phyloP scores from a whole-genome alignment of 768 basidiomycete genomes.

The Kondoa subrosea region DNA sequence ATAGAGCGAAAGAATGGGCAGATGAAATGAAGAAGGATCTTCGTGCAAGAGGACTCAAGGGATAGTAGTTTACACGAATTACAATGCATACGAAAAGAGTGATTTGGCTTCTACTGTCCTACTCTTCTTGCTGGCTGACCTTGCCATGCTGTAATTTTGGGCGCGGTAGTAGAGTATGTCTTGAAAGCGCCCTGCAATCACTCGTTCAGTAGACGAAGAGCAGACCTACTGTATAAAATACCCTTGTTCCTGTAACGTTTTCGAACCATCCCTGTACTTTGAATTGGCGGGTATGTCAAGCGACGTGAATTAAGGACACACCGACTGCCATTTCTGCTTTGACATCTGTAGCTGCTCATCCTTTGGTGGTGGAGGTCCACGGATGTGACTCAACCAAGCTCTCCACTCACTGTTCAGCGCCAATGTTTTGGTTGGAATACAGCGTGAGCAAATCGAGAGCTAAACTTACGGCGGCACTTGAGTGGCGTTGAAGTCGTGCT shows the following conservation, averaged over 20 bases:
- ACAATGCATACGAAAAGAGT: neutral
- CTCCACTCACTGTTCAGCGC: neutral
- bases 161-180: slow-evolving; percentile 66
- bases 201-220: neutral
- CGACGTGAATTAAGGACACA: neutral
- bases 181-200: slow-evolving; percentile 57
- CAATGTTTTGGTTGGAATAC: too few species aligned
- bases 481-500: slow-evolving; percentile 62
- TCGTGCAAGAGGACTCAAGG: neutral
- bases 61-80: neutral
- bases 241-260: slow-evolving; percentile 42
- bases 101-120: neutral
- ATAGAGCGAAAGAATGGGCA: slow-evolving; percentile 65
- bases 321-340: slow-evolving; percentile 6
- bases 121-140: neutral
- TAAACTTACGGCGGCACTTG: slow-evolving; percentile 72
- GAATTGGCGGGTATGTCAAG: neutral
- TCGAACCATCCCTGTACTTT: neutral
- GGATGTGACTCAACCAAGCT: slow-evolving; percentile 79
- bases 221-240: neutral
- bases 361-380: slow-evolving; percentile 56
- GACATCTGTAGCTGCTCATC: slow-evolving; percentile 44
- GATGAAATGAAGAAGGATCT: slow-evolving; percentile 54
- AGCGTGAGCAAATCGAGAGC: neutral
- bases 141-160: slow-evolving; percentile 71